Evolutionary conservation across 768 basidiomycete species (phyloP), one percentile per base, ranked within the genome.

Genomic region (Lanmaoa pseudosensibilis): DNA sequence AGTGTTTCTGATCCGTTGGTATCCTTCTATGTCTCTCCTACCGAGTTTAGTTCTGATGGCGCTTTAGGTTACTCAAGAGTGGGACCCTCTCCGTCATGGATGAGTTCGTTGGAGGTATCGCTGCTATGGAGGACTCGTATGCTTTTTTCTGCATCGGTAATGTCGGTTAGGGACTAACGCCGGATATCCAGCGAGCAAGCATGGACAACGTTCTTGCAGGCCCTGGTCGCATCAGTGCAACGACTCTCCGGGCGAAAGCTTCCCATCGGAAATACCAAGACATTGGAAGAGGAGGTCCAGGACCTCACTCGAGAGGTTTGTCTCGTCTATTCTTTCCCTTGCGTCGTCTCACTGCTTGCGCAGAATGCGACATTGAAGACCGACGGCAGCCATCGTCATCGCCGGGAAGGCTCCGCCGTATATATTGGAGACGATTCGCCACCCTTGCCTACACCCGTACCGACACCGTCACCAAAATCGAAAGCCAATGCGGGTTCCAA

Each of bases 181-280:
- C 9, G 52, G 46, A 33, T 55, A n/a, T 56, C 47, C 58, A 90
- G 90, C 58, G 84, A 87, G 56, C 81, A 83, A 27, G 80, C 77
- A 53, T 92, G 89, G 90, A 73, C 77, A 21, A 56, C 72, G 2
- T 84, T 88, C 64, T 70, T 91, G 60, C 83, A 83, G 52, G 75
- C 74, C 3, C 87, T 90, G 65, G 69, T 83, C 3, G 65, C 73
- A 2, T 85, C 86, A 1, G 81, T 90, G 7, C 79, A 86, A 65
- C 78, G 81, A 57, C 80, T 92, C 52, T 89, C 87, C 8, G 85
- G 87, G 0, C 79, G 83, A 65, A 78, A 79, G 48, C 70, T 88
- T 19, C 78, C 85, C n/a, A 77, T 86, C 4, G 79, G 75, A 46
- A 68, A 77, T 16, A 72, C 73, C 0, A 74, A 75, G 2, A 74